phyloP scores from a whole-genome alignment of 306 rosid genomes.

The Prosopis cineraria region DNA sequence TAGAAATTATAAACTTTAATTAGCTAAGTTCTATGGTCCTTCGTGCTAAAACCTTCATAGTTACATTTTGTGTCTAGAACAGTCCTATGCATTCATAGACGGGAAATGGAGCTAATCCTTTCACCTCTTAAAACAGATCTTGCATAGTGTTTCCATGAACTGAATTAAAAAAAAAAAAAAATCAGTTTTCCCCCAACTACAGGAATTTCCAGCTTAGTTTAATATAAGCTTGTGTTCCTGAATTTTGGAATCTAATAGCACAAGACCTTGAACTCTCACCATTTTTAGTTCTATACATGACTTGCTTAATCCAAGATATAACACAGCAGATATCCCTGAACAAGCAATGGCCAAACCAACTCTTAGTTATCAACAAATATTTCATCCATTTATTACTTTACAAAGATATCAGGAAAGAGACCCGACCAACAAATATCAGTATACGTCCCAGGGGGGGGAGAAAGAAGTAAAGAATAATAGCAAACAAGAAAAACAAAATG shows the following conservation, averaged over 20 bases:
- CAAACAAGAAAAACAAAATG: slow-evolving; percentile 28
- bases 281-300: slow-evolving; percentile 6
- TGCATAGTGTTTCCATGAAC: background rate
- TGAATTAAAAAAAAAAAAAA: background rate
- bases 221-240: background rate
- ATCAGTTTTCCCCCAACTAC: too few relatives aligned
- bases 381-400: too few relatives aligned
- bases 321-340: slow-evolving; percentile 19
- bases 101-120: too few relatives aligned
- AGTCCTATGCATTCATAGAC: background rate
- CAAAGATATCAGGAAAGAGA: slow-evolving; percentile 8
- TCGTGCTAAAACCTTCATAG: background rate
- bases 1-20: background rate
- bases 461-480: background rate
- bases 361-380: background rate
- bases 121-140: too few relatives aligned
- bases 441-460: background rate
- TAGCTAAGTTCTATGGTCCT: background rate
- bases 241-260: background rate
- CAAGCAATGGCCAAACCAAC: slow-evolving; percentile 11
- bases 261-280: background rate
- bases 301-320: slow-evolving; percentile 14
- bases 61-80: background rate
- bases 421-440: slow-evolving; percentile 21
- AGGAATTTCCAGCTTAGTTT: background rate